Base-by-base conservation (phyloP, 768 basidiomycete species). In the Lanmaoa rubissima region DNA sequence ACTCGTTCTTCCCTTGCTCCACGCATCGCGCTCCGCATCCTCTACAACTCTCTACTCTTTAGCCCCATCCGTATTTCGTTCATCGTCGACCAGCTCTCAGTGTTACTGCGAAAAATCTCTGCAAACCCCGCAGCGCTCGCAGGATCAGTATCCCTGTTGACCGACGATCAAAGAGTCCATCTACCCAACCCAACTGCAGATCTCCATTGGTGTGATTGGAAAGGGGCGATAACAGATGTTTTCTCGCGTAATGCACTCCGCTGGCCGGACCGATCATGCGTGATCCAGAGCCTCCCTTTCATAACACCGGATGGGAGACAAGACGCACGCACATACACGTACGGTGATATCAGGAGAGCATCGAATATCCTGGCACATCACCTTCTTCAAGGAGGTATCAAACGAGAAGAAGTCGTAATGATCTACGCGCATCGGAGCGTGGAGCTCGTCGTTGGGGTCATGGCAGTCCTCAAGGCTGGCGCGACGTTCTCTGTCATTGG, bases 401-500 rank as follows among this genome's bases (percentile, higher is more conserved):
- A 94, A 71, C 79, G 92, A 35, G 96, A 95, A 66, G 97, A 99
- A 61, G 94, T 98, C 19, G 94, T 98, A 51, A 98, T 96, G 88
- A 89, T 99, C 19, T 99, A 98, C 67, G 96, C 96, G 2, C 87
- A 97, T 66, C 84, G 97, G 35, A 93, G 92, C 62, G 94, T 98
- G 46, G 96, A 99, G 71, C 86, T 99, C 51, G 92, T 97, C 2
- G 90, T 98, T 4, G 95, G 96, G 6, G 94, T 98, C 9, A 92
- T 99, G 88, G 97, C 92, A 24, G 86, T 95, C 36, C 80, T 98
- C 60, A 98, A 98, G 74, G 92, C 90, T 4, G 97, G 97, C 28
- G 96, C 92, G 1, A 94, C 92, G 4, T 98, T 99, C 76, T 95
- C 92, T 45, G 97, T 99, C 58, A 96, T 98, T 45, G 95, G 94